Evolutionary conservation across 148 eudicot species (phyloP).

Genomic region (Nepenthes mirabilis): DNA sequence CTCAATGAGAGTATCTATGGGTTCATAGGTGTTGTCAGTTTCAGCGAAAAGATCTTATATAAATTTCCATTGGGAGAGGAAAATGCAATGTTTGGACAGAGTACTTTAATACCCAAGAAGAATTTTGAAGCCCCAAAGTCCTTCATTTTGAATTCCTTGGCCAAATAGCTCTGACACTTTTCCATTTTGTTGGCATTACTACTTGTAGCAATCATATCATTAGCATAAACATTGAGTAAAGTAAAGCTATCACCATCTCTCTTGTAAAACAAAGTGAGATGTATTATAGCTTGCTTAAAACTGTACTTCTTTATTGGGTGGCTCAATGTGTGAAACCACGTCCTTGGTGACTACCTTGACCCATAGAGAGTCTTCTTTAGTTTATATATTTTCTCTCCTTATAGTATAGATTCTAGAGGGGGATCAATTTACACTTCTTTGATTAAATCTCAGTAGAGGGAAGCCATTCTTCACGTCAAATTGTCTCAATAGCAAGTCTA

Average conservation of each 20-base stretch:
- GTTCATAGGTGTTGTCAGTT: neutral
- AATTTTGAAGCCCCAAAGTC: neutral
- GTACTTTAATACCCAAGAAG: neutral
- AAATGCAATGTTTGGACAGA: neutral
- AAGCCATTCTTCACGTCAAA: slow-evolving; percentile 3
- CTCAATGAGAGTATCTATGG: neutral
- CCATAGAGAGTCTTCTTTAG: neutral
- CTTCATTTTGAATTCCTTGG: neutral
- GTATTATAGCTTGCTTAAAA: no score
- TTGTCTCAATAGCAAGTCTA: neutral
- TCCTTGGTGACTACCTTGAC: neutral
- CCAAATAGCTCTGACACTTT: neutral
- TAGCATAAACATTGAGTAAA: neutral
- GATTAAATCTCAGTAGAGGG: neutral
- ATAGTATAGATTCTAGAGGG: neutral
- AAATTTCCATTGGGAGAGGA: neutral
- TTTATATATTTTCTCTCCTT: neutral
- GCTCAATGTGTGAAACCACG: neutral
- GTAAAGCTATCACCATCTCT: neutral
- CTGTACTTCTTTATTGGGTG: neutral
- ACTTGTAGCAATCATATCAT: neutral
- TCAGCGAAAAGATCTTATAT: neutral
- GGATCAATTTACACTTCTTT: neutral
- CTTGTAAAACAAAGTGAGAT: neutral
- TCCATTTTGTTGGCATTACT: neutral